A percentile compares a stretch with the other conserved stretches of the same genome.
These are phyloP conservation scores for Potentilla sterilis DNA, from an alignment of 306 rosid species.

Conservation along the genomic window DNA sequence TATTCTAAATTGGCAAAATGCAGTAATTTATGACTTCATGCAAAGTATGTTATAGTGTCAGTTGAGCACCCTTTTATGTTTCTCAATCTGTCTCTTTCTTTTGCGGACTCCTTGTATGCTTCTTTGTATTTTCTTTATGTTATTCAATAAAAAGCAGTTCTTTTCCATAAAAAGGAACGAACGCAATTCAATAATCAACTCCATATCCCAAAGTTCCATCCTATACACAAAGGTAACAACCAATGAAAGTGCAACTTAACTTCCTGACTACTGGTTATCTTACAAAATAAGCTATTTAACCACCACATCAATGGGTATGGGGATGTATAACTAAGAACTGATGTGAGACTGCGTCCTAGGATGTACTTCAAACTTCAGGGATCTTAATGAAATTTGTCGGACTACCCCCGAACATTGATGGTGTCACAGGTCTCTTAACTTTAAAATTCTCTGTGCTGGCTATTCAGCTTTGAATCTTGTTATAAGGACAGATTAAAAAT, in stretches of 20 bases:
- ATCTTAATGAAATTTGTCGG: background rate
- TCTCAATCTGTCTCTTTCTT: too few species aligned
- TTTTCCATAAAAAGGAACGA: background rate
- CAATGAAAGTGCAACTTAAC: background rate
- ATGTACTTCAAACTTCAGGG: background rate
- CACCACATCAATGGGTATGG: background rate
- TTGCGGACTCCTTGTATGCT: background rate
- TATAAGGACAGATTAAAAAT: background rate
- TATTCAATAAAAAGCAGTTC: background rate
- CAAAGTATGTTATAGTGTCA: background rate
- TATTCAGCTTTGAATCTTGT: background rate
- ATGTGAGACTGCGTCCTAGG: background rate
- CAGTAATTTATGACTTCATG: background rate
- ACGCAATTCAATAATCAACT: background rate
- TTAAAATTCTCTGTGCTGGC: background rate
- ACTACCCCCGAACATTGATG: background rate
- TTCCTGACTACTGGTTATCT: background rate
- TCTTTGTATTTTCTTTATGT: background rate
- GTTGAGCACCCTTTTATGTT: background rate
- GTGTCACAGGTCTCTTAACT: background rate
- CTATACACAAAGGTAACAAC: background rate
- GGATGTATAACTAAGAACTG: background rate
- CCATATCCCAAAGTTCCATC: background rate
- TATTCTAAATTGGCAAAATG: background rate
- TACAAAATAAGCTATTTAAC: background rate